phyloP scores from a whole-genome alignment of 192 early-diverging fungal species.

The Coemansia sp. region DNA sequence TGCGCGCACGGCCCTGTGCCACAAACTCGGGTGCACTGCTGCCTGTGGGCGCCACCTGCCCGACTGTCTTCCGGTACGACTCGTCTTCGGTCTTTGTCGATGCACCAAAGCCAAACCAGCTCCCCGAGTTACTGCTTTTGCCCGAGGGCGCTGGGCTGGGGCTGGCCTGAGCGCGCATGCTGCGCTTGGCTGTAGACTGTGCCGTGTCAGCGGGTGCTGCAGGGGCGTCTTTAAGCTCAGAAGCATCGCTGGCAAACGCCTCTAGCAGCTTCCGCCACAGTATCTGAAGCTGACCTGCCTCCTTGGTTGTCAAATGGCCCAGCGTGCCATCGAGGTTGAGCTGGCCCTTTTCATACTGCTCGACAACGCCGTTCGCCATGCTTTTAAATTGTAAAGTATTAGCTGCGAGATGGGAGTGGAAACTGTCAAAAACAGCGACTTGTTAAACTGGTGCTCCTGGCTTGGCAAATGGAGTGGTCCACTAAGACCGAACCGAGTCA shows the following conservation, averaged over 20 bases:
- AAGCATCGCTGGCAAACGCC: slow-evolving; percentile 18
- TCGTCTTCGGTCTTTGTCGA: slow-evolving; percentile 16
- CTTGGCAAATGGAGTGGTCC: too few relatives aligned
- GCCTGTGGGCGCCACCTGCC: slow-evolving; percentile 14
- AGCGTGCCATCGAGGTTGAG: slow-evolving; percentile 49
- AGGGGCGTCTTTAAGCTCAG: slow-evolving; percentile 14
- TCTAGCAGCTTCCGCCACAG: slow-evolving; percentile 57
- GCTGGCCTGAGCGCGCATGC: background rate
- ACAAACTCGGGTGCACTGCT: slow-evolving; percentile 29
- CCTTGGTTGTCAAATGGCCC: slow-evolving; percentile 51
- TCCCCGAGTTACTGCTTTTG: slow-evolving; percentile 6
- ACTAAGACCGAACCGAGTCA: background rate
- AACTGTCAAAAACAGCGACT: too few relatives aligned
- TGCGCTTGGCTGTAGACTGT: slow-evolving; percentile 13
- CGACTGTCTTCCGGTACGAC: slow-evolving; percentile 34
- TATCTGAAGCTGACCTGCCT: slow-evolving; percentile 49
- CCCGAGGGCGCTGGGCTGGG: background rate
- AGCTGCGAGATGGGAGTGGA: too few relatives aligned
- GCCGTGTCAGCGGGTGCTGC: slow-evolving; percentile 3
- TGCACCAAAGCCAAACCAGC: slow-evolving; percentile 42
- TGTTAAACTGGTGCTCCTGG: too few relatives aligned
- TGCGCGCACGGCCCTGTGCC: slow-evolving; percentile 7
- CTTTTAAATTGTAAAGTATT: background rate
- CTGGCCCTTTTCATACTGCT: slow-evolving; percentile 48
- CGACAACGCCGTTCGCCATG: slow-evolving; percentile 39